A percentile compares a stretch with the other conserved stretches of the same genome.
phyloP scores from a whole-genome alignment of 352 stramenopile genomes.

The Phytophthora macrochlamydospora region DNA sequence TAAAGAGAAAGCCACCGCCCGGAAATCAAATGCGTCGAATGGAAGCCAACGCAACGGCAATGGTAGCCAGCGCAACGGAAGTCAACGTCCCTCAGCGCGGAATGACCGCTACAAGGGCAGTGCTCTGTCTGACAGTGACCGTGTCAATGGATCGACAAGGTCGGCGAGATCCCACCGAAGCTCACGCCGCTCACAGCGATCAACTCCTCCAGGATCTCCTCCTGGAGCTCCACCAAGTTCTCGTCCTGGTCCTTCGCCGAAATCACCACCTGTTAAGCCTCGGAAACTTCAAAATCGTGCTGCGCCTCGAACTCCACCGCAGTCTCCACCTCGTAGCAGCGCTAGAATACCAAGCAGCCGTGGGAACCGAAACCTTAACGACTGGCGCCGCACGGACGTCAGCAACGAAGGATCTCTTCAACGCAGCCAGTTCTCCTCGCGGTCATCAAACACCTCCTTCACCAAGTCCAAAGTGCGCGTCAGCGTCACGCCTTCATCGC shows the following conservation, averaged over 20 bases:
- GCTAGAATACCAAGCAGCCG: slow-evolving; percentile 12
- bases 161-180: slow-evolving; percentile 10
- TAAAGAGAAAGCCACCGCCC: slow-evolving; percentile 23
- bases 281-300: slow-evolving; percentile 28
- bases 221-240: slow-evolving; percentile 8
- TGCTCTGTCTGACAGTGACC: neutral
- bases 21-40: slow-evolving; percentile 26
- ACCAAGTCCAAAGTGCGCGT: slow-evolving; percentile 20
- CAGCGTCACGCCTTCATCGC: slow-evolving; percentile 23
- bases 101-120: slow-evolving; percentile 9
- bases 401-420: slow-evolving; percentile 14
- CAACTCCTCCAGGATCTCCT: neutral
- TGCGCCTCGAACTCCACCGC: slow-evolving; percentile 10
- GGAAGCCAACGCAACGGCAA: slow-evolving; percentile 9
- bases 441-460: slow-evolving; percentile 24
- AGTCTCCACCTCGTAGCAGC: neutral
- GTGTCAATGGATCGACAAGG: slow-evolving; percentile 12
- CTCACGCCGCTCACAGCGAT: slow-evolving; percentile 6
- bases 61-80: too few species aligned
- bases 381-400: slow-evolving; percentile 16
- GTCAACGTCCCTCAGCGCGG: slow-evolving; percentile 6
- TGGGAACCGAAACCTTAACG: slow-evolving; percentile 7
- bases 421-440: slow-evolving; percentile 24
- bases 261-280: slow-evolving; percentile 29
- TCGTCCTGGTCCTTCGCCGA: slow-evolving; percentile 8